phyloP scores from a whole-genome alignment of 2,329 filamentous ascomycete species.

The Tolypocladium paradoxum region DNA sequence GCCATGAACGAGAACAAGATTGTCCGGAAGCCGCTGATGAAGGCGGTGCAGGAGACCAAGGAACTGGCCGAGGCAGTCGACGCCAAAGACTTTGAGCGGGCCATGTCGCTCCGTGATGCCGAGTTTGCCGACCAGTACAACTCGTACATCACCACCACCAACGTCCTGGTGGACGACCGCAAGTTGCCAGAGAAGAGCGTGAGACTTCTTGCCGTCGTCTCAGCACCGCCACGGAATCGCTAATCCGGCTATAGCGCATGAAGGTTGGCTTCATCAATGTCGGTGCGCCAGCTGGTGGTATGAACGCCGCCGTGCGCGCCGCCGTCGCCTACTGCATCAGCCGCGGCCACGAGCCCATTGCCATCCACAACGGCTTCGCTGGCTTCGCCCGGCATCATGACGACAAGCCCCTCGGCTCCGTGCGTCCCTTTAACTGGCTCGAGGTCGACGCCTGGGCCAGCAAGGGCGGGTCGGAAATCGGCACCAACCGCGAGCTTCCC shows the following conservation, averaged over 20 bases:
- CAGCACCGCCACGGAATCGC: constrained; percentile 1
- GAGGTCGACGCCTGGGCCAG: constrained; percentile 94
- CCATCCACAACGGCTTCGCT: constrained; percentile 94
- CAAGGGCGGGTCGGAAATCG: constrained; percentile 94
- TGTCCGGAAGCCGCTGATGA: constrained; percentile 74
- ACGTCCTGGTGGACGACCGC: constrained; percentile 59
- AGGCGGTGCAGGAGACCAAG: constrained; percentile 80
- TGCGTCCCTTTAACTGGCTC: constrained; percentile 81
- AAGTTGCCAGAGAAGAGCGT: constrained; percentile 62
- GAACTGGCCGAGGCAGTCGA: constrained; percentile 74
- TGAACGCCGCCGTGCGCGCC: constrained; percentile 92
- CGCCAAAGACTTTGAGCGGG: constrained; percentile 72
- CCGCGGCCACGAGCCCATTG: constrained; percentile 83
- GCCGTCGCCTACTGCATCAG: constrained; percentile 88
- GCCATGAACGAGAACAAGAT: constrained; percentile 98
- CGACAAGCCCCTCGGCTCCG: constrained; percentile 70
- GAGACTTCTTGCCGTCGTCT: constrained; percentile 13
- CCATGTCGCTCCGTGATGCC: constrained; percentile 80
- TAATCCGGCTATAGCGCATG: constrained; percentile 54
- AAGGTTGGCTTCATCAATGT: constrained; percentile 94
- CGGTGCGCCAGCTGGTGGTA: constrained; percentile 89
- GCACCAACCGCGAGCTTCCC: constrained; percentile 89
- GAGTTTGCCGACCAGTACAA: constrained; percentile 91
- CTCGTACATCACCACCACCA: constrained; percentile 84
- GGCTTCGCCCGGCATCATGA: constrained; percentile 84